These are phyloP conservation scores for Trichosporon sp. DNA, from an alignment of 1,284 basidiomycete genomes.

Conservation along the genomic window DNA sequence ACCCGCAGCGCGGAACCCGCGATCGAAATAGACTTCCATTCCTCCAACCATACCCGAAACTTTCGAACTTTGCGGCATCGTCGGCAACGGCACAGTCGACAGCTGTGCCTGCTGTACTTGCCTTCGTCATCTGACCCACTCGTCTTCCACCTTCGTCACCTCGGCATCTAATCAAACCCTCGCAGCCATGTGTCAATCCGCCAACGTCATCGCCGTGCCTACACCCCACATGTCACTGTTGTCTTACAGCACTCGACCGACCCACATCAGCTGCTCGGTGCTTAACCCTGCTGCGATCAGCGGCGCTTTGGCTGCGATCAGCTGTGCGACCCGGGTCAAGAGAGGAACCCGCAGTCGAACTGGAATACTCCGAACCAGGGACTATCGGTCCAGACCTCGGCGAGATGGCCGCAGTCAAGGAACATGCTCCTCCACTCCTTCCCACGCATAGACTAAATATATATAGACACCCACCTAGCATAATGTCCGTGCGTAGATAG, in stretches of 20 bases:
- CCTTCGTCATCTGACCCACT: background rate
- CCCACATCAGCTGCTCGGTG: too few species aligned
- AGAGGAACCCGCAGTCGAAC: background rate
- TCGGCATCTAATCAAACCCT: background rate
- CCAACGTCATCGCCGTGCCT: background rate
- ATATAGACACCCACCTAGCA: background rate
- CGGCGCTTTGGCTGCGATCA: background rate
- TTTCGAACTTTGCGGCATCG: background rate
- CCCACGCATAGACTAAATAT: background rate
- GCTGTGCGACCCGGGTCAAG: background rate
- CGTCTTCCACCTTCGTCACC: background rate
- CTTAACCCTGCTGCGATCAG: background rate
- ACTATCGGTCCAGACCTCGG: background rate
- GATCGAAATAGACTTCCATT: background rate
- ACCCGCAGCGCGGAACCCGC: too few species aligned
- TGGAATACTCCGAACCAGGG: background rate
- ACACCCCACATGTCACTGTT: background rate
- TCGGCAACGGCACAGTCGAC: background rate
- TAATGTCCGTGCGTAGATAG: background rate
- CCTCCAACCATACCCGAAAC: background rate
- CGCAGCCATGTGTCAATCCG: background rate
- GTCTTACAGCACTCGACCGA: background rate
- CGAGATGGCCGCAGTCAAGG: background rate
- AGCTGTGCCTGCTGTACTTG: background rate
- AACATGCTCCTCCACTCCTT: background rate